Percentiles rank a stretch among this genome's conserved stretches.
These are phyloP conservation scores for Rhododendron mucronatum DNA, from an alignment of 148 eudicot genomes.

Conservation along the genomic window DNA sequence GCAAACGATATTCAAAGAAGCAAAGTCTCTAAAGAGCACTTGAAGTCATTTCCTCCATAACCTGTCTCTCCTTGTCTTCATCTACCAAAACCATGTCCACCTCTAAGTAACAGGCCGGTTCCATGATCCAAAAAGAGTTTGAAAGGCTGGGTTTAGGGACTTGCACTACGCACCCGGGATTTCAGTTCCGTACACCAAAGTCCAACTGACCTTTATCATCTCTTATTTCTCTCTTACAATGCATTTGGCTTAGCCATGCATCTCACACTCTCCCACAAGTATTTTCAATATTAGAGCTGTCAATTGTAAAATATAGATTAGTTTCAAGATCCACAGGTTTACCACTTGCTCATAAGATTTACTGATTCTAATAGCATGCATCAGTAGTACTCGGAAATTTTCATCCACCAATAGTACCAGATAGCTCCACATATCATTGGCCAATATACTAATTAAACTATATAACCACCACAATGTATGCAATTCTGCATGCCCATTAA, in stretches of 20 bases:
- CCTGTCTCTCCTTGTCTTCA: not conserved
- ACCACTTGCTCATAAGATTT: not conserved
- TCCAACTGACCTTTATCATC: not conserved
- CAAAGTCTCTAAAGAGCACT: conserved; percentile 2
- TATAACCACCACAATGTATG: not conserved
- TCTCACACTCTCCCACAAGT: not conserved
- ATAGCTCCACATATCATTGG: not conserved
- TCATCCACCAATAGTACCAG: not conserved
- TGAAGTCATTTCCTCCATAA: not conserved
- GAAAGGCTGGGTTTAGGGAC: not conserved
- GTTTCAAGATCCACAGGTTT: not conserved
- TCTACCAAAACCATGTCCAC: not conserved
- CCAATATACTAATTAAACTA: not conserved
- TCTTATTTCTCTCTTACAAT: not conserved
- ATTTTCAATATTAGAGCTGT: not conserved
- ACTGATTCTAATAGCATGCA: not conserved
- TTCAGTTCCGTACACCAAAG: not conserved
- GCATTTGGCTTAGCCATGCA: not conserved
- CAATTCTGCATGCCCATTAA: not conserved
- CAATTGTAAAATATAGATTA: not conserved
- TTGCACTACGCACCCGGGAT: not conserved
- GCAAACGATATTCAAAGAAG: not conserved
- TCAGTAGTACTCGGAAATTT: not conserved
- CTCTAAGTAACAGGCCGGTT: not conserved
- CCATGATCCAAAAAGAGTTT: not conserved